These are phyloP conservation scores for Sphaerulina vaccinii DNA, from an alignment of 2,329 filamentous ascomycete genomes.

Conservation along the genomic window DNA sequence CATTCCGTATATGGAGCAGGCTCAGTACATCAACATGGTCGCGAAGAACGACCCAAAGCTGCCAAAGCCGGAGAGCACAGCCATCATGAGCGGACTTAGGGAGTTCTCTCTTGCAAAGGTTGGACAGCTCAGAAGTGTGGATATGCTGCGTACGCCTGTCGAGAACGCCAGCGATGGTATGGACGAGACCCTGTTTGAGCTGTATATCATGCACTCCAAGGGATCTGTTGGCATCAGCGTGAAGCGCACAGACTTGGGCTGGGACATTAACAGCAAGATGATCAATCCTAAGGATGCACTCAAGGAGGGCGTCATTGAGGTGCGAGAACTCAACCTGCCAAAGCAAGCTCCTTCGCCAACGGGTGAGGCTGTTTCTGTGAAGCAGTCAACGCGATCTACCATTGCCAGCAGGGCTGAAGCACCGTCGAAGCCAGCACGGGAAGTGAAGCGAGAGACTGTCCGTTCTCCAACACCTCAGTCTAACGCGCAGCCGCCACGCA, in stretches of 20 bases:
- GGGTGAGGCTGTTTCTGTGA: slow-evolving; percentile 21
- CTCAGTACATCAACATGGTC: slow-evolving; percentile 78
- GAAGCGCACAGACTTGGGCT: slow-evolving; percentile 85
- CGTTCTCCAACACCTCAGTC: slow-evolving; percentile 21
- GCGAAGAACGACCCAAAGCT: slow-evolving; percentile 69
- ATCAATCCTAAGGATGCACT: slow-evolving; percentile 74
- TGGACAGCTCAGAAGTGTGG: slow-evolving; percentile 82
- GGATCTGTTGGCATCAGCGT: slow-evolving; percentile 88
- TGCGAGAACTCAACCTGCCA: slow-evolving; percentile 60
- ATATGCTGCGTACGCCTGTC: slow-evolving; percentile 73
- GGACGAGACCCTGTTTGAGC: slow-evolving; percentile 79
- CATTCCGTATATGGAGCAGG: slow-evolving; percentile 76
- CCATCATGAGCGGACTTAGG: slow-evolving; percentile 93
- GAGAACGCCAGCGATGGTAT: slow-evolving; percentile 56
- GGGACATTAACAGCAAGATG: slow-evolving; percentile 87
- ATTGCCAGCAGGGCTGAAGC: slow-evolving; percentile 29
- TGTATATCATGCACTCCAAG: slow-evolving; percentile 97
- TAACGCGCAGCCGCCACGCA: slow-evolving; percentile 18
- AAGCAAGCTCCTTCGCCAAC: slow-evolving; percentile 19
- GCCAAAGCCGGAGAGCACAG: slow-evolving; percentile 87
- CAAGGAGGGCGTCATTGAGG: slow-evolving; percentile 69
- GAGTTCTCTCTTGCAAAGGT: slow-evolving; percentile 90
- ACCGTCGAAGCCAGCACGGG: slow-evolving; percentile 20
- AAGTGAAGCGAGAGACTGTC: slow-evolving; percentile 24
- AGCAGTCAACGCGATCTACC: slow-evolving; percentile 19